Base-by-base conservation (phyloP, 352 stramenopile genomes). In the Phytophthora citrophthora region DNA sequence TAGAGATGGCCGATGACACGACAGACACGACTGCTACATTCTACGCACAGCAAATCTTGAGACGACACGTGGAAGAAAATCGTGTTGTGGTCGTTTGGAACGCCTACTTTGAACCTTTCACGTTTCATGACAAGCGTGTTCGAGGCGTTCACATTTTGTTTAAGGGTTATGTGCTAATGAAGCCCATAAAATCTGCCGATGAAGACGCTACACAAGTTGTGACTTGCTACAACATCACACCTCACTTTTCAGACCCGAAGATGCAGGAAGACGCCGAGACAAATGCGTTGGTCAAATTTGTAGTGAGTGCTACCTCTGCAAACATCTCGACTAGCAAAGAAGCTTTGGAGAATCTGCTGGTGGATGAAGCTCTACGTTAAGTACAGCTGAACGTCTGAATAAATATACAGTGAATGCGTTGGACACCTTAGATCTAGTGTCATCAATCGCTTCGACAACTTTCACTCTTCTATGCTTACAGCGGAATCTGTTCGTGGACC, bases 1-100 rank as follows among this genome's bases (percentile, higher is more conserved):
- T 88, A 6, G 79, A 90, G 70, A 68, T 88, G 55, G 40, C 69
- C 6, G 75, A 67, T n/a, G 59, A 49, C 45, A 77, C 31, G 61
- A 81, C 76, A 50, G 70, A 71, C 52, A 88, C 60, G 29, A 39
- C 54, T 29, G 76, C 72, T 11, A 67, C 71, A 34, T 83, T 87
- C 55, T 70, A 77, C 36, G 65, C 83, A 1, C 71, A 84, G 46
- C 77, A 88, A 40, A 63, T 88, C 31, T 41, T 86, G 20, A 64
- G 68, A 3, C 77, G 79, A 11, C 77, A 81, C 53, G 64, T 81
- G 26, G 79, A 88, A 31, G 50, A 73, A 7, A 68, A 77, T 38
- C 81, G 78, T 27, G 53, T 85, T 10, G 70, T 86, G 20, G 74
- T 90, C 26, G 77, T 87, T 18, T 88, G 79, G 77, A 70, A 72